A percentile compares a stretch with the other conserved stretches of the same genome.
These are phyloP conservation scores for Candida easanensis DNA, from an alignment of 805 yeast genomes.

Conservation along the genomic window DNA sequence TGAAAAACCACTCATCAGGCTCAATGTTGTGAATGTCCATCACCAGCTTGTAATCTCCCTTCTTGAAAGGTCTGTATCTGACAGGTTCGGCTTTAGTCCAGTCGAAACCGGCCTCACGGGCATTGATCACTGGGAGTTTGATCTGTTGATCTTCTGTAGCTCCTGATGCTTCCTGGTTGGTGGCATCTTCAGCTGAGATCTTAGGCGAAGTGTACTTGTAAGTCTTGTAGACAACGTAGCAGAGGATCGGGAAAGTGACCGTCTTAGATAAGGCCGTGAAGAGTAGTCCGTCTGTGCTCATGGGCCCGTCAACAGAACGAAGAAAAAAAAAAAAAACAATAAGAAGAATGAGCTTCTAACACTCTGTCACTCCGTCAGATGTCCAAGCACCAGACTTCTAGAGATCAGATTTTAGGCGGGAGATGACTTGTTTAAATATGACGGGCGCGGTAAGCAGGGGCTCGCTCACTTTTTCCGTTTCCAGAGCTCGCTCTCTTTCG, in stretches of 20 bases:
- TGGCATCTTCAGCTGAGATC: not conserved
- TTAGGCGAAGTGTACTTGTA: too few relatives aligned
- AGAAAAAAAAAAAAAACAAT: too few relatives aligned
- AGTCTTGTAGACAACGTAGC: conserved; percentile 17
- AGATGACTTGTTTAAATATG: too few relatives aligned
- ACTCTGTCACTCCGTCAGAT: not conserved
- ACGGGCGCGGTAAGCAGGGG: too few relatives aligned
- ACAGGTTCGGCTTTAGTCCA: conserved; percentile 45
- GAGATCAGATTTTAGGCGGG: too few relatives aligned
- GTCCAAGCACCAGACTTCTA: too few relatives aligned
- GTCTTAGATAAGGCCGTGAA: conserved; percentile 16
- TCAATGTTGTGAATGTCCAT: conserved; percentile 54
- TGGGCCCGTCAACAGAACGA: too few relatives aligned
- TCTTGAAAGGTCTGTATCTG: conserved; percentile 57
- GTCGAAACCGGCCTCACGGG: conserved; percentile 37
- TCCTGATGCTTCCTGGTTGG: not conserved
- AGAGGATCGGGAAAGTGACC: conserved; percentile 24
- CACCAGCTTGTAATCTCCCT: conserved; percentile 56
- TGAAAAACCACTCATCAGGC: conserved; percentile 53
- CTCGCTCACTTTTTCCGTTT: too few relatives aligned
- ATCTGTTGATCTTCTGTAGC: too few relatives aligned
- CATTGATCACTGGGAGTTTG: conserved; percentile 16
- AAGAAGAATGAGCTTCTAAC: too few relatives aligned
- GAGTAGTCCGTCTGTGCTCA: not conserved
- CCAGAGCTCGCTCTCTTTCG: too few relatives aligned